Base-by-base conservation (phyloP, 495 filamentous ascomycete species). In the Penicillium lagena region DNA sequence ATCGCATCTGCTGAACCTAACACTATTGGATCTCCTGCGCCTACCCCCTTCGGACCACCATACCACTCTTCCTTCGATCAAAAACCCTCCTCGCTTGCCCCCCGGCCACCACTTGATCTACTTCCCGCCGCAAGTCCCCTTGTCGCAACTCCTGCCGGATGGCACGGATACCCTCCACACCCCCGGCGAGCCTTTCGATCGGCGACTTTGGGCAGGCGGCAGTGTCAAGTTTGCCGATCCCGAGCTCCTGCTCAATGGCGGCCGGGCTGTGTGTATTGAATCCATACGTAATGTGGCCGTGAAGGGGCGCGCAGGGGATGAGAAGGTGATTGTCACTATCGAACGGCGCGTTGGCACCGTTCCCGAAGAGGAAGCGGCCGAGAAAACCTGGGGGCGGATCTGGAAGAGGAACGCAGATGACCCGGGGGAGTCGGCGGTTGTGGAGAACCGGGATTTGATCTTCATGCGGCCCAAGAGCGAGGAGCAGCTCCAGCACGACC, bases 201-300 rank as follows among this genome's bases (percentile, higher is more conserved):
- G 84, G 34, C 77, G 87, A n/a, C 74, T 94, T 61, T 94, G 88
- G 88, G 85, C 83, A 30, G 87, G 87, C 9, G 88, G 87, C 1
- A 64, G 63, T 33, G 50, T 66, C 29, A 60, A 48, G 46, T 73
- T 66, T 45, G 54, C 58, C 9, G 54, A 35, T 12, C 35, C 33
- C 32, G 40, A 40, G n/a, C 54, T 64, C 17, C 29, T 49, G 8
- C 56, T 87, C 8, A 68, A 83, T 51, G 77, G 72, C 22, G 50
- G 63, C 29, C 56, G 69, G 3, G 77, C 63, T 3, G 68, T 80
- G 14, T 89, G 87, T 40, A 53, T 75, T 12, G 88, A 94, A 69
- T 62, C 56, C 1, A 83, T 93, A 37, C 72, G 67, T 17, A 73
- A 81, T 45, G 76, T 89, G 37, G 58, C 66, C 7, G 49, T 78